Percentiles rank a stretch among this genome's conserved stretches.
phyloP scores from a whole-genome alignment of 2,329 filamentous ascomycete species.

The Claviceps sorghi region DNA sequence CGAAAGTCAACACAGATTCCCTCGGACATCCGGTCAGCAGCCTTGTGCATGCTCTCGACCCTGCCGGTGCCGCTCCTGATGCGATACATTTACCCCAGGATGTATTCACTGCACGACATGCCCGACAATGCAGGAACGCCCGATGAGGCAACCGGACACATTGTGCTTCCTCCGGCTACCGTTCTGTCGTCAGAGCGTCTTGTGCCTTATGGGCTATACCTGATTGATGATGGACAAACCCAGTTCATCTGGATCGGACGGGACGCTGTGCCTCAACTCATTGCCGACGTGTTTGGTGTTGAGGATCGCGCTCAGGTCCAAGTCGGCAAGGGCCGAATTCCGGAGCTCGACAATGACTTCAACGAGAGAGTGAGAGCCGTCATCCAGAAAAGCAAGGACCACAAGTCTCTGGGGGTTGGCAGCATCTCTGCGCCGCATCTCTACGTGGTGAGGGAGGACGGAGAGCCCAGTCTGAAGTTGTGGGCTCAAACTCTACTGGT shows the following conservation, averaged over 20 bases:
- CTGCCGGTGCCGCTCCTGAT: constrained; percentile 78
- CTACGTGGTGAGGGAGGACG: constrained; percentile 88
- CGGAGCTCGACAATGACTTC: constrained; percentile 87
- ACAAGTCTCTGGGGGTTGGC: constrained; percentile 73
- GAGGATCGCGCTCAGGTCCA: constrained; percentile 71
- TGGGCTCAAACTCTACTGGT: constrained; percentile 96
- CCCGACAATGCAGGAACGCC: constrained; percentile 81
- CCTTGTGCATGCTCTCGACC: constrained; percentile 86
- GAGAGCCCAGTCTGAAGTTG: constrained; percentile 83
- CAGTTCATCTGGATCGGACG: constrained; percentile 96
- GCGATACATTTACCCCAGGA: constrained; percentile 77
- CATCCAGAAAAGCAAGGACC: constrained; percentile 80
- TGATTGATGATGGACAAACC: constrained; percentile 93
- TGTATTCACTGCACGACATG: constrained; percentile 92
- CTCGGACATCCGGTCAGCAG: constrained; percentile 82
- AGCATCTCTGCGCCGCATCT: constrained; percentile 87
- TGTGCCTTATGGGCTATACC: constrained; percentile 79
- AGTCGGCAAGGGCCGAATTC: constrained; percentile 78
- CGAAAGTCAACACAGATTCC: constrained; percentile 89
- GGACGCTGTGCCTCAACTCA: constrained; percentile 78
- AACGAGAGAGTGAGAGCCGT: constrained; percentile 87
- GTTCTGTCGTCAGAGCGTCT: constrained; percentile 84
- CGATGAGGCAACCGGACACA: constrained; percentile 74
- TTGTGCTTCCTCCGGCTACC: constrained; percentile 66
- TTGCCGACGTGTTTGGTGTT: constrained; percentile 81